Evolutionary conservation across 1,284 basidiomycete species (phyloP).

Genomic region (Singerocomus rubriflavus): DNA sequence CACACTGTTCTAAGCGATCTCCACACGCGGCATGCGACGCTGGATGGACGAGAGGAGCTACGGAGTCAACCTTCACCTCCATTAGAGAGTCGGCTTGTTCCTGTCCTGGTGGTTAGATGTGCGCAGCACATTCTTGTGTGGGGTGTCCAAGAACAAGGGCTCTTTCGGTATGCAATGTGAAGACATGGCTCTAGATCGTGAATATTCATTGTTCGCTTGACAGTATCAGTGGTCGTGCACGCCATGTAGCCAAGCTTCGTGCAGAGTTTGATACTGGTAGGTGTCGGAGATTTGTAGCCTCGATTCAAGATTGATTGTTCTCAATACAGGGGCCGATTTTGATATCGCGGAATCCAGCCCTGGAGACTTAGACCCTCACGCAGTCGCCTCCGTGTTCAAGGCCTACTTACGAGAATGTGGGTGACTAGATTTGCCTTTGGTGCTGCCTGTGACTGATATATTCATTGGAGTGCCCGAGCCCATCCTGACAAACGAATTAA

Average conservation of each 20-base stretch:
- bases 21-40: slow-evolving; percentile 20
- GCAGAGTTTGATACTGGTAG: slow-evolving; percentile 81
- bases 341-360: slow-evolving; percentile 74
- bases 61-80: slow-evolving; percentile 29
- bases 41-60: slow-evolving; percentile 18
- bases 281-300: slow-evolving; percentile 21
- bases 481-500: slow-evolving; percentile 67
- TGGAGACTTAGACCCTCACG: slow-evolving; percentile 86
- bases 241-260: slow-evolving; percentile 72
- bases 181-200: background rate
- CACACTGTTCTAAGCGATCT: slow-evolving; percentile 18
- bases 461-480: slow-evolving; percentile 69
- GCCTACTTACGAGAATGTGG: slow-evolving; percentile 76
- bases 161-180: slow-evolving; percentile 61
- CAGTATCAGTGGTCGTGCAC: slow-evolving; percentile 72
- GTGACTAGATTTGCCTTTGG: slow-evolving; percentile 26
- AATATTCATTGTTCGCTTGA: slow-evolving; percentile 12
- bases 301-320: slow-evolving; percentile 7
- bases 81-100: slow-evolving; percentile 57
- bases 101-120: slow-evolving; percentile 74
- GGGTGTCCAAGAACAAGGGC: slow-evolving; percentile 81
- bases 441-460: slow-evolving; percentile 11
- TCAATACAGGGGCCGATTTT: slow-evolving; percentile 70
- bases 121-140: slow-evolving; percentile 76
- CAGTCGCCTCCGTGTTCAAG: slow-evolving; percentile 85